These are phyloP conservation scores for Artemisia argyi DNA, from an alignment of 129 eudicot genomes.

Conservation along the genomic window DNA sequence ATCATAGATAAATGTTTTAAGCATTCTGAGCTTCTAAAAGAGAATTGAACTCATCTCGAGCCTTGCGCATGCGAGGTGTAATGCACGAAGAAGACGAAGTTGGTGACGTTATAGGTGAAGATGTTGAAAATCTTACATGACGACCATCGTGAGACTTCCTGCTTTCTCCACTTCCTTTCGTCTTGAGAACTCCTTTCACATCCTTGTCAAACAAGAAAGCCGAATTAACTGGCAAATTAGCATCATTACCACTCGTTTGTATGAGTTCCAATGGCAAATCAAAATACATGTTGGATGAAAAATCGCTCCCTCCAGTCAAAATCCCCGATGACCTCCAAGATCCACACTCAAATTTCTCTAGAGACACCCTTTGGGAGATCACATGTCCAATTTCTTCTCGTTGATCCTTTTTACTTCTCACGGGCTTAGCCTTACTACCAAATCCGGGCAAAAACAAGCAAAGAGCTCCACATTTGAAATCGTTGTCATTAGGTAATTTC, in stretches of 20 bases:
- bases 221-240: constrained; percentile 61
- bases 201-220: constrained; percentile 82
- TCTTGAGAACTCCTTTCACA: constrained; percentile 55
- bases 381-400: constrained; percentile 32
- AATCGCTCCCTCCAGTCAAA: constrained; percentile 40
- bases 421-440: constrained; percentile 71
- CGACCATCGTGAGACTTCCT: constrained; percentile 43
- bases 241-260: constrained; percentile 55
- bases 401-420: constrained; percentile 42
- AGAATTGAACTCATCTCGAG: constrained; percentile 62
- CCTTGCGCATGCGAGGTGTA: constrained; percentile 51
- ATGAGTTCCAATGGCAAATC: constrained; percentile 88
- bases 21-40: constrained; percentile 77
- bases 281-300: constrained; percentile 51
- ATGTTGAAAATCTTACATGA: constrained; percentile 67
- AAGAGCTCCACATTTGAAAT: constrained; percentile 73
- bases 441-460: constrained; percentile 82
- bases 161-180: constrained; percentile 28
- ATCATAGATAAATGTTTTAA: constrained; percentile 13
- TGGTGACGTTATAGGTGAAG: constrained; percentile 44
- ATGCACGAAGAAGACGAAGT: constrained; percentile 49
- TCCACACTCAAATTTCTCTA: constrained; percentile 88
- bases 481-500: constrained; percentile 37
- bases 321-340: constrained; percentile 72
- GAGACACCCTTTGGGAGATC: constrained; percentile 63